A percentile compares a stretch with the other conserved stretches of the same genome.
phyloP scores from a whole-genome alignment of 1,284 basidiomycete genomes.

The Tilletiaria anomala region DNA sequence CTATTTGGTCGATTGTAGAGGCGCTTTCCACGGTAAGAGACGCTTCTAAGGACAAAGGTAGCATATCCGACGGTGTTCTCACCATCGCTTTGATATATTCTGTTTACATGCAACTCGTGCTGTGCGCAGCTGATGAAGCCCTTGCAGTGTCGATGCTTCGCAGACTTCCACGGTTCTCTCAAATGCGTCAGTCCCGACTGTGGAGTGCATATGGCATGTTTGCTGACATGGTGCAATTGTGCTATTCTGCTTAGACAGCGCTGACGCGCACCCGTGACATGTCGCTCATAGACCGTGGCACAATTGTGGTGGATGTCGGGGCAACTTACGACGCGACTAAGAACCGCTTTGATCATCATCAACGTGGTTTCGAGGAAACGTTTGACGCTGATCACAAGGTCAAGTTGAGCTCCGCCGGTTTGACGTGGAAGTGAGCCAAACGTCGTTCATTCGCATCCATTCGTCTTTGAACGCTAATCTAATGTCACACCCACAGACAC shows the following conservation, averaged over 20 bases:
- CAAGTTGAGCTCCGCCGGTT: slow-evolving; percentile 81
- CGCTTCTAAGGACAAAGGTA: no score
- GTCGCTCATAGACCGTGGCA: slow-evolving; percentile 60
- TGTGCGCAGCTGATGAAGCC: slow-evolving; percentile 74
- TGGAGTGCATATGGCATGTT: neutral
- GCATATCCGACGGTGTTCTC: no score
- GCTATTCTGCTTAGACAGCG: slow-evolving; percentile 1
- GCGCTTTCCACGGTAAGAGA: slow-evolving; percentile 85
- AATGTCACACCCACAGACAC: slow-evolving; percentile 58
- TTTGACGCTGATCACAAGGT: slow-evolving; percentile 67
- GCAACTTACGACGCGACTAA: slow-evolving; percentile 69
- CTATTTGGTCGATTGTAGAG: no score
- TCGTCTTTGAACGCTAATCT: neutral
- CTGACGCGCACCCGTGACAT: slow-evolving; percentile 56
- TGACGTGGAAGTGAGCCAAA: slow-evolving; percentile 47
- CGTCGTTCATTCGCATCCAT: neutral
- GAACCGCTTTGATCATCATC: slow-evolving; percentile 87
- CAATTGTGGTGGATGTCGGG: slow-evolving; percentile 96
- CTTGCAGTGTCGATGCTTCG: slow-evolving; percentile 80
- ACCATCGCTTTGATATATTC: no score
- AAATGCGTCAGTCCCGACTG: slow-evolving; percentile 20
- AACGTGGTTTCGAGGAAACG: slow-evolving; percentile 76
- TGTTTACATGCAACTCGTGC: no score
- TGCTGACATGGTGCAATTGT: neutral
- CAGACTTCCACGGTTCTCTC: slow-evolving; percentile 59